Evolutionary conservation across 2,329 filamentous ascomycete genomes (phyloP), one percentile per base, ranked within the genome.

Genomic region (Chaetomium globosum): DNA sequence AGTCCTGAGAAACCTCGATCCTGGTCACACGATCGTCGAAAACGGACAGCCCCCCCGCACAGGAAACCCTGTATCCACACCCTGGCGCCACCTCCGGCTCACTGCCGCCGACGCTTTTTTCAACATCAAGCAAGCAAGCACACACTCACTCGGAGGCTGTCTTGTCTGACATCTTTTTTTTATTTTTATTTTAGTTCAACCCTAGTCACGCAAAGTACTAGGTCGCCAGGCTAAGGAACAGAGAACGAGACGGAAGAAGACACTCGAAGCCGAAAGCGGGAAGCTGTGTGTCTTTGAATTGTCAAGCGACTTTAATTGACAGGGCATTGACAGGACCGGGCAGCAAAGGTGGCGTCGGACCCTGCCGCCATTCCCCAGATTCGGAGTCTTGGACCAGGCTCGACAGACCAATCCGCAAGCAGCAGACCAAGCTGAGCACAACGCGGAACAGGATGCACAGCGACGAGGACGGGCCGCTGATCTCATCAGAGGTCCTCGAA

Each of bases 331-430:
- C 49, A 19, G 36, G 48, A 19, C n/a, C 16, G 48, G 23, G 19
- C 55, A 36, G 13, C 23, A 39, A 53, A 53, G 28, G 61, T 64
- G 61, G 66, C 64, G 65, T 63, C 63, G 63, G 65, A 64, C 60
- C 60, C 60, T 65, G 66, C 66, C 64, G 64, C 59, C 21, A 12
- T 66, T 60, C 67, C 65, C 67, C 67, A 67, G 63, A 67, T 26
- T 63, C 7, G 13, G 16, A 55, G 59, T 53, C 58, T 30, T 43
- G 30, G 55, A 36, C 30, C 43, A 61, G 43, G 36, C 59, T 43
- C 52, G 39, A 43, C 49, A 61, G 30, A 23, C 59, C 65, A 68
- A 59, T 67, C 67, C 61, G 62, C 51, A 61, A 46, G 28, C 56
- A 39, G 65, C 60, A 53, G 30, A 60, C 19, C 16, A 23, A 57